These are phyloP conservation scores for Neopestalotiopsis rosae DNA, from an alignment of 2,329 filamentous ascomycete species.

Conservation along the genomic window DNA sequence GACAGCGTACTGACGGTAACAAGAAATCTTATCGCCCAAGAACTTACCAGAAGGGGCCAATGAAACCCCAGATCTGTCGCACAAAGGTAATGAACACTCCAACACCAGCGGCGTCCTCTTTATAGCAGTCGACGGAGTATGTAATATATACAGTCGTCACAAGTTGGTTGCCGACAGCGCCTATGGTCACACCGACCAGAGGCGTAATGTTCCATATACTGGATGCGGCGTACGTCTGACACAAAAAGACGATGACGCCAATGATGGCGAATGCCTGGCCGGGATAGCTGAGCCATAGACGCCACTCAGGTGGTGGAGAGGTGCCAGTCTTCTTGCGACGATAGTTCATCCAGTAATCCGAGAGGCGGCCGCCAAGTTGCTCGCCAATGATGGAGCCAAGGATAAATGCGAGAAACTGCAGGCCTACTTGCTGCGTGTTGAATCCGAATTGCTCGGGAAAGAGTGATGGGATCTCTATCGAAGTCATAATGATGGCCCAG, in stretches of 20 bases:
- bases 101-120: conserved; percentile 55
- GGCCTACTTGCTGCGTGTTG: conserved; percentile 61
- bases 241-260: conserved; percentile 59
- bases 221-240: conserved; percentile 51
- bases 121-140: conserved; percentile 64
- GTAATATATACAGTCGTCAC: conserved; percentile 65
- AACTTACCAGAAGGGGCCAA: conserved; percentile 43
- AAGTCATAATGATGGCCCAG: conserved; percentile 57
- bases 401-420: conserved; percentile 63
- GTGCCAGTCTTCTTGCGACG: conserved; percentile 36
- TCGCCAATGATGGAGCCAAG: conserved; percentile 63
- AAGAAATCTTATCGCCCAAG: neutral
- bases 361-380: conserved; percentile 58
- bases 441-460: conserved; percentile 61
- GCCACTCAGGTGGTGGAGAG: conserved; percentile 51
- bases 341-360: conserved; percentile 57
- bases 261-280: conserved; percentile 55
- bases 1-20: conserved; percentile 21
- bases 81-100: conserved; percentile 65
- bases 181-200: conserved; percentile 56
- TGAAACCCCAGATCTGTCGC: conserved; percentile 58
- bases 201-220: conserved; percentile 61
- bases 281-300: conserved; percentile 62
- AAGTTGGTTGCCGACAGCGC: conserved; percentile 62
- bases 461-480: conserved; percentile 65